Percentiles rank a stretch among this genome's conserved stretches.
phyloP scores from a whole-genome alignment of 495 filamentous ascomycete genomes.

The Penicillium ochrochloron region DNA sequence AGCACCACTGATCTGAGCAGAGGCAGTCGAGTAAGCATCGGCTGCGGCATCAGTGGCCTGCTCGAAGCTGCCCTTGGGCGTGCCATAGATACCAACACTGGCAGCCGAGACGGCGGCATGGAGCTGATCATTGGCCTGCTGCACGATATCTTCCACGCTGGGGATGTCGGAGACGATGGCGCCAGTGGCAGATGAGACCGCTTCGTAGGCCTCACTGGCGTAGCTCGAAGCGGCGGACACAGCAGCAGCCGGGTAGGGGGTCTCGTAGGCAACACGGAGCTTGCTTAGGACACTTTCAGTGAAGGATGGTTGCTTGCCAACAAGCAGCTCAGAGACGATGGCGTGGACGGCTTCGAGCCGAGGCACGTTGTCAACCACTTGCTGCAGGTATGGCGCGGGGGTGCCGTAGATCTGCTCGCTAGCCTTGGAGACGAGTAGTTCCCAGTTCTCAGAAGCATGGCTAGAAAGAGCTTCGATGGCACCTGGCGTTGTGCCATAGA shows the following conservation, averaged over 20 bases:
- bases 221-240: slow-evolving; percentile 59
- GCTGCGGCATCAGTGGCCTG: slow-evolving; percentile 56
- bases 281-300: slow-evolving; percentile 79
- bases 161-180: slow-evolving; percentile 61
- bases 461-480: slow-evolving; percentile 52
- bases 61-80: slow-evolving; percentile 57
- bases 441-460: slow-evolving; percentile 66
- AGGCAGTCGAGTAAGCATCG: slow-evolving; percentile 53
- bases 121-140: slow-evolving; percentile 58
- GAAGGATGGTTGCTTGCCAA: slow-evolving; percentile 79
- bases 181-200: slow-evolving; percentile 57
- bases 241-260: slow-evolving; percentile 52
- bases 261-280: slow-evolving; percentile 67
- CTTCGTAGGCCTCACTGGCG: slow-evolving; percentile 60
- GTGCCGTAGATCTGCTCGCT: slow-evolving; percentile 76
- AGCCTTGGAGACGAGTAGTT: slow-evolving; percentile 65
- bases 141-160: slow-evolving; percentile 61
- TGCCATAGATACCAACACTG: slow-evolving; percentile 63
- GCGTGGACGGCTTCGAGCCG: slow-evolving; percentile 73
- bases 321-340: slow-evolving; percentile 76
- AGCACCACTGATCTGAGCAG: slow-evolving; percentile 55
- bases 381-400: slow-evolving; percentile 65
- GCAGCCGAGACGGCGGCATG: slow-evolving; percentile 64
- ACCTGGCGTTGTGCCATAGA: slow-evolving; percentile 52
- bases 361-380: slow-evolving; percentile 53